Base-by-base conservation (phyloP, 768 basidiomycete genomes). In the Rhodotorula graminis region DNA sequence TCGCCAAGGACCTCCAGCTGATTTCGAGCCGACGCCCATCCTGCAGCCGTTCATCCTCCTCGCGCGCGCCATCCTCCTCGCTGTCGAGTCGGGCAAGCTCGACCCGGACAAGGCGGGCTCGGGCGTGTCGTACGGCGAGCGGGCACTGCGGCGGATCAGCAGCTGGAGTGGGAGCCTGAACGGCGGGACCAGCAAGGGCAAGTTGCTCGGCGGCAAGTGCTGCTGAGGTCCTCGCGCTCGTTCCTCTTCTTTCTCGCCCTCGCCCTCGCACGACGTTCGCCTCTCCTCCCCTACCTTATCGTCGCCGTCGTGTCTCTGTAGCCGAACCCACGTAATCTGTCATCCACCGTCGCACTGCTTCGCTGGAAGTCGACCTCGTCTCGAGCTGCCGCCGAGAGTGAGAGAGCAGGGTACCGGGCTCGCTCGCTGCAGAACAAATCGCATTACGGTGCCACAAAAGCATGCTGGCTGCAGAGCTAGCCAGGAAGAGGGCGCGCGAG, bases 41-140 rank as follows among this genome's bases (percentile, higher is more conserved):
- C 1, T 19, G 73, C 90, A 93, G 53, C 96, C 96, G 0, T 99
- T 99, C 82, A 79, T 82, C n/a, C 81, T 85, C 82, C 91, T 78
- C n/a, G 71, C 77, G 0, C 62, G 78, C 0, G 67, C 78, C 7
- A 72, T 79, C 33, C 64, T 79, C 29, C 75, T 76, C 44, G 73
- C 77, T 2, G 75, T 79, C 65, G 78, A 79, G 42, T 63, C 65
- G 7, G 78, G 78, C 44, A 53, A 64, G 46, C 64, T 78, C 60
- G 76, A 66, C 84, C 95, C 95, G 55, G 94, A 97, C 82, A 90
- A 91, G 79, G 87, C 91, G 25, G 95, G 93, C 2, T 93, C 91
- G 72, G 96, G 96, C 31, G 93, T 99, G 58, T 92, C 90, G 78
- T 99, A 96, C 79, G 96, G 96, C 16, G 96, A 97, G 81, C 86